phyloP scores from a whole-genome alignment of 2,329 filamentous ascomycete species.

The Aspergillus sp. region DNA sequence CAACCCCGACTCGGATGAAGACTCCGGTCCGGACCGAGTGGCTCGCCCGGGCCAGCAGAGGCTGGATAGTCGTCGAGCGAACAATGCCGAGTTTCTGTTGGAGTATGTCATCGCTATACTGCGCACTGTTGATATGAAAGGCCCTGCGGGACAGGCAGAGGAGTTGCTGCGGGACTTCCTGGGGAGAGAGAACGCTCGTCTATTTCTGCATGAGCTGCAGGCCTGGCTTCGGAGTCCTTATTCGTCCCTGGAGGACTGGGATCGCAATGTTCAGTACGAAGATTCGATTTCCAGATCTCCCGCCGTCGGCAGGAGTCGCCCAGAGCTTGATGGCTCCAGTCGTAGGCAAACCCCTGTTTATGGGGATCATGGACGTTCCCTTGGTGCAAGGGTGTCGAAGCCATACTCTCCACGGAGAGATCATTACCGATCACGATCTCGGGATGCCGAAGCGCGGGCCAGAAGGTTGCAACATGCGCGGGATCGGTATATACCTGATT shows the following conservation, averaged over 20 bases:
- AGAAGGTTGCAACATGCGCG: constrained; percentile 21
- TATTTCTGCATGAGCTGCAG: constrained; percentile 79
- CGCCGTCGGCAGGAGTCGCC: neutral
- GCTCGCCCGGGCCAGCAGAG: constrained; percentile 22
- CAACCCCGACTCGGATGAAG: constrained; percentile 26
- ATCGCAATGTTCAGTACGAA: constrained; percentile 65
- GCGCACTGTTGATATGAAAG: constrained; percentile 72
- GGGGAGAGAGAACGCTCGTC: constrained; percentile 58
- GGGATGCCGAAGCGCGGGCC: constrained; percentile 11
- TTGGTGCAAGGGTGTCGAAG: constrained; percentile 18
- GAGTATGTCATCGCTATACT: constrained; percentile 79
- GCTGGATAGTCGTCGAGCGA: constrained; percentile 41
- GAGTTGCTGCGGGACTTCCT: constrained; percentile 70
- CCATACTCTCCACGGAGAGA: constrained; percentile 8
- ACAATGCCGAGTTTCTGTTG: constrained; percentile 73
- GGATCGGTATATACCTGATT: constrained; percentile 27
- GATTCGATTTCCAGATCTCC: constrained; percentile 7
- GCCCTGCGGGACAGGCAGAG: constrained; percentile 67
- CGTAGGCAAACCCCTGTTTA: constrained; percentile 17
- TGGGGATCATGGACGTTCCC: constrained; percentile 9
- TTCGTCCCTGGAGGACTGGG: constrained; percentile 64
- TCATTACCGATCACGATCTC: constrained; percentile 6
- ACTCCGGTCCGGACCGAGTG: constrained; percentile 7
- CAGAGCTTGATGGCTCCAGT: constrained; percentile 4
- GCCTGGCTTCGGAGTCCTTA: constrained; percentile 78